A percentile compares a stretch with the other conserved stretches of the same genome.
Evolutionary conservation across 768 basidiomycete species (phyloP).

Genomic region (Naganishia vaughanmartiniae): DNA sequence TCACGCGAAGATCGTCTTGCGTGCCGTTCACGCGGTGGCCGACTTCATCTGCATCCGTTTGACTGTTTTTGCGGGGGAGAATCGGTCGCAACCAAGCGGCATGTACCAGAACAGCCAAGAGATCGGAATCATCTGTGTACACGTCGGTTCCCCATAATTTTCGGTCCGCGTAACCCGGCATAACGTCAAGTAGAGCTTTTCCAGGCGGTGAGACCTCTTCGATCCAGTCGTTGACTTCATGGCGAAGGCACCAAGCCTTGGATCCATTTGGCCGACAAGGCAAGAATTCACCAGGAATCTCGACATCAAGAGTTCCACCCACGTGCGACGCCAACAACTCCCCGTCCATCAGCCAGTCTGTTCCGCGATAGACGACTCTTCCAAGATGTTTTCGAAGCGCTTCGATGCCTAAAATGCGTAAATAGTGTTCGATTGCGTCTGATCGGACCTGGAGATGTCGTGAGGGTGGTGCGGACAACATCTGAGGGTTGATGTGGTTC

Average conservation of each 20-base stretch:
- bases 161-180: constrained; percentile 34
- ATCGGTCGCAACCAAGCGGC: constrained; percentile 52
- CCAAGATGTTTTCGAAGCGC: constrained; percentile 36
- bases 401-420: constrained; percentile 35
- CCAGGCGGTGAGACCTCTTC: constrained; percentile 29
- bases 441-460: constrained; percentile 40
- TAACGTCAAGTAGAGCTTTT: constrained; percentile 18
- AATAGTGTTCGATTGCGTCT: constrained; percentile 41
- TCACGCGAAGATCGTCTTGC: constrained; percentile 39
- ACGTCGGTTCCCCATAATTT: constrained; percentile 55
- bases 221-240: constrained; percentile 43
- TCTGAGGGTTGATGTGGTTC: constrained; percentile 32
- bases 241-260: constrained; percentile 38
- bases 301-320: constrained; percentile 41
- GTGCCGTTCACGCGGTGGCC: constrained; percentile 2
- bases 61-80: not conserved
- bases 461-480: constrained; percentile 29
- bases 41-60: not conserved
- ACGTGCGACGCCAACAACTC: constrained; percentile 17
- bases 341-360: constrained; percentile 37
- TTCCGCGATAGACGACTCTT: constrained; percentile 37
- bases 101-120: constrained; percentile 52
- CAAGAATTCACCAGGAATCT: constrained; percentile 40
- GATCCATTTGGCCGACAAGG: constrained; percentile 20
- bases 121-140: constrained; percentile 56